These are phyloP conservation scores for Cadophora sp. DNA, from an alignment of 2,329 filamentous ascomycete species.

Conservation along the genomic window DNA sequence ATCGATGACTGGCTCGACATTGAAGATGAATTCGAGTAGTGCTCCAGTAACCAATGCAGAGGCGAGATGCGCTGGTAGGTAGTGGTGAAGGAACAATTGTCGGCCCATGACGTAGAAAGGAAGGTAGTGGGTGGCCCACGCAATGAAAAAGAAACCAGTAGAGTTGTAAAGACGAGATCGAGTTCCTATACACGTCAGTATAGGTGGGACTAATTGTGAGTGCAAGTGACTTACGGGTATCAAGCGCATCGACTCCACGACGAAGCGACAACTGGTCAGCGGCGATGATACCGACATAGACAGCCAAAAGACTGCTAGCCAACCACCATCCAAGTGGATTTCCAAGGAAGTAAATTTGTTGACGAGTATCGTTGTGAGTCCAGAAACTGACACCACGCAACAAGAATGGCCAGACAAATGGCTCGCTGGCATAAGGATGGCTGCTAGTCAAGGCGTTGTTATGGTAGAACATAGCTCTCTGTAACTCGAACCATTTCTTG, in stretches of 20 bases:
- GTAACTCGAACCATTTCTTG: conserved; percentile 93
- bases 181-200: conserved; percentile 65
- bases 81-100: conserved; percentile 97
- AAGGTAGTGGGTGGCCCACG: conserved; percentile 96
- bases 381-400: conserved; percentile 98
- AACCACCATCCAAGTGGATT: conserved; percentile 99
- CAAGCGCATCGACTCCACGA: conserved; percentile 90
- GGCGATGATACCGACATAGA: conserved; percentile 89
- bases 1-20: conserved; percentile 75
- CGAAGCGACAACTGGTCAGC: conserved; percentile 94
- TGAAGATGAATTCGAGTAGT: conserved; percentile 95
- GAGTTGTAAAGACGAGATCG: conserved; percentile 97
- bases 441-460: conserved; percentile 98
- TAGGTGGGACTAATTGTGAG: background rate
- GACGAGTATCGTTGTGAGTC: conserved; percentile 92
- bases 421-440: conserved; percentile 93
- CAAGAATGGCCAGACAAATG: conserved; percentile 97
- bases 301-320: conserved; percentile 86
- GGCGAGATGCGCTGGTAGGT: conserved; percentile 91
- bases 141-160: conserved; percentile 98
- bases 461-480: conserved; percentile 99
- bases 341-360: conserved; percentile 98
- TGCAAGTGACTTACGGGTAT: conserved; percentile 75
- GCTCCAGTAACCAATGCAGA: conserved; percentile 90
- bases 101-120: conserved; percentile 98